These are phyloP conservation scores for Blastocystis sp. DNA, from an alignment of 352 stramenopile species.

Conservation along the genomic window DNA sequence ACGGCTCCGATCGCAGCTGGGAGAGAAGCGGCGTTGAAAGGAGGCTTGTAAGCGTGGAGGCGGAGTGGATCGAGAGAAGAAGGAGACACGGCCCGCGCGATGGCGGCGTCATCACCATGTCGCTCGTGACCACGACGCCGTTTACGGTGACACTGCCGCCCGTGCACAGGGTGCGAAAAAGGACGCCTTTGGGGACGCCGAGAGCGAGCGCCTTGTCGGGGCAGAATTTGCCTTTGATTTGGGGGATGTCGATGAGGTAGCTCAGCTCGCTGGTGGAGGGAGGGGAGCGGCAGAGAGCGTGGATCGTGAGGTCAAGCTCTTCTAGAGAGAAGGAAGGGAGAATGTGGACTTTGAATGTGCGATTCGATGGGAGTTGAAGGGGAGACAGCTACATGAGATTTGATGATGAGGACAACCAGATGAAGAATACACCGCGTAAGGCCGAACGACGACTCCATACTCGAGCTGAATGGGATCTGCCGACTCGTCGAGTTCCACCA, in stretches of 20 bases:
- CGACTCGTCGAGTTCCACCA: neutral
- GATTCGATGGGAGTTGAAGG: too few species aligned
- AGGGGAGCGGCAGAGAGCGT: too few species aligned
- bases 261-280: neutral
- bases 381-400: too few species aligned
- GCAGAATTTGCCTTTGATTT: conserved; percentile 31
- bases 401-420: too few species aligned
- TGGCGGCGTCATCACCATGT: conserved; percentile 36
- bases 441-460: neutral
- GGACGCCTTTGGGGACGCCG: neutral
- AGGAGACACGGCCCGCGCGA: conserved; percentile 11
- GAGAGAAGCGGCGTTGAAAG: neutral
- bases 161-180: neutral
- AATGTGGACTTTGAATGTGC: too few species aligned
- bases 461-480: neutral
- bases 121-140: neutral
- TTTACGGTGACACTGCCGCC: neutral
- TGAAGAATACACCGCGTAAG: neutral
- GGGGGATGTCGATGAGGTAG: conserved; percentile 26
- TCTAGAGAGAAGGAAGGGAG: too few species aligned
- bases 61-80: neutral
- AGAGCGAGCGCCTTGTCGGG: neutral
- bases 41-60: neutral
- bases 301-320: too few species aligned
- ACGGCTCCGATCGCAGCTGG: too few species aligned